Evolutionary conservation across 2,329 filamentous ascomycete species (phyloP), one percentile per base, ranked within the genome.

Genomic region (Geosmithia morbida): DNA sequence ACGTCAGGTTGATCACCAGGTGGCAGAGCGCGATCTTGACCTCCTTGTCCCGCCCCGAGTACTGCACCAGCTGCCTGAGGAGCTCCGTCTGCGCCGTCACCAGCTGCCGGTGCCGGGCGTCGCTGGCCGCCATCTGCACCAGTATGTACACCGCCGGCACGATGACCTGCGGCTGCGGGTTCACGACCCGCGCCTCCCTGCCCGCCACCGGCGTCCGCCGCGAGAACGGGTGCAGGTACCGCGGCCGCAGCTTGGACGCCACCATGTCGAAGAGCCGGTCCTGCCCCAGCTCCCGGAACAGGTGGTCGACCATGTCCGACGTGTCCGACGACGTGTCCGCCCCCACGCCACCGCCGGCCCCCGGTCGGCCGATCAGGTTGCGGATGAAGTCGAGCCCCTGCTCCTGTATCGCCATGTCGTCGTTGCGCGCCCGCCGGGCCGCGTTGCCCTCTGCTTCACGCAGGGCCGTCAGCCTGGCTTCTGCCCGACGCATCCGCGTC

Each of bases 381-480:
- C 90, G 78, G 51, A 98, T 79, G 55, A 97, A 83, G 55, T 94
- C 84, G 17, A 97, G 75, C 0, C 83, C 86, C 63, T 97, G 89
- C 59, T 95, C 87, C 64, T 97, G 90, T 26, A 96, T 85, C 2
- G 82, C 81, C 39, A 89, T 71, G 53, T 94, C 86, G 53, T 95
- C 85, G 53, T 81, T 81, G 46, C 83, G 77, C 17, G 82, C 79
- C 57, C 81, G 81, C 29, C 80, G 74, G 20, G 73, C 70, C 19
- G 81, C 76, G 51, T 85, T 83, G 43, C 81, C 66, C 57, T 92
- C 86, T 14, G 75, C 70, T 46, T 85, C 81, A 49, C 80, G 74
- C 13, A 81, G 63, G 6, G 62, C 61, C 17, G 66, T 61, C 39
- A 81, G 63, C 50, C 66, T 70, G 47, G 65, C 61, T 50, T 77